Evolutionary conservation across 2,329 filamentous ascomycete species (phyloP), one percentile per base, ranked within the genome.

Genomic region (Huntiella moniliformis): DNA sequence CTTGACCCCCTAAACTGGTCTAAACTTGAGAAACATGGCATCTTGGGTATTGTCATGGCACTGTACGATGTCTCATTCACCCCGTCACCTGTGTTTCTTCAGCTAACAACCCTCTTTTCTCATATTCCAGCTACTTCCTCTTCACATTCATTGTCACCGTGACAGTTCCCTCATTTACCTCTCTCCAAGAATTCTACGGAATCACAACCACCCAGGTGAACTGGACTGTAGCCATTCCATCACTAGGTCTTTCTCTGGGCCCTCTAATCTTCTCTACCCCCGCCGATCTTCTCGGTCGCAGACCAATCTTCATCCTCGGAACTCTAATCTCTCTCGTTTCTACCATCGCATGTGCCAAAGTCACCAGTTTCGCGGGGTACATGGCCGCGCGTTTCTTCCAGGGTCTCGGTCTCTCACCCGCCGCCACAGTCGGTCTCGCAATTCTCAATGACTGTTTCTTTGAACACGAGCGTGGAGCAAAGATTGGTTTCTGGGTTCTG

Each of bases 351-450:
- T 58, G 58, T 22, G 57, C 60, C 7, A 52, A 59, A 4, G 55
- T 60, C 12, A 52, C 57, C 4, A 55, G 56, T 22, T 70, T 70
- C 53, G 52, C 56, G 1, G 64, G 64, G 0, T 74, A 74, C 55
- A 71, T 75, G 68, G 65, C 67, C n/a, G 68, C 67, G 2, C 59
- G 72, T 2, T 73, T 74, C 53, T 71, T 74, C 53, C 70, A 75
- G 53, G 71, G 71, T 0, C 60, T 74, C 7, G 71, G 71, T 0
- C 68, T 70, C 11, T 64, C 65, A 37, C 71, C 71, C 4, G 68
- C 66, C 1, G 62, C 67, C 4, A 73, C 67, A 2, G 67, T 74
- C 10, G 71, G 71, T 0, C 60, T 74, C 54, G 68, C 68, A 18
- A 62, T 73, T 50, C 62, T 72, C 48, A 67, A 67, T 50, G 69